Base-by-base conservation (phyloP, 352 stramenopile genomes). In the Phytophthora pistaciae region DNA sequence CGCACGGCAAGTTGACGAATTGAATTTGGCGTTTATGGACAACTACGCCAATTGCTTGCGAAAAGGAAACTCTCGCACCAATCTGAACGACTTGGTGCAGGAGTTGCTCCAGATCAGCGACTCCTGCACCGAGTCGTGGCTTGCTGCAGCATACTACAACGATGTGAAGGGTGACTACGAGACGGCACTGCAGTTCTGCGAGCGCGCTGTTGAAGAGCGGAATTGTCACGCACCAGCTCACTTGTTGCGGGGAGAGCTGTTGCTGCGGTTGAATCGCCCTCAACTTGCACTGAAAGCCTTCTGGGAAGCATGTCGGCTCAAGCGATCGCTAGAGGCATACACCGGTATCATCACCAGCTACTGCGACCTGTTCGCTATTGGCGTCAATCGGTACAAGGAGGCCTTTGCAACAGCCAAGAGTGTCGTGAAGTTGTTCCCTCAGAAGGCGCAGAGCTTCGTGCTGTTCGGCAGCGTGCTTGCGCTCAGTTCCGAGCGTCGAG, bases 391-490 rank as follows among this genome's bases (percentile, higher is more conserved):
- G 40, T 94, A 91, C 81, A 91, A 91, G 27, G 87, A 96, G 59
- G 89, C 89, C 0, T 77, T 94, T 29, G 78, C 75, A 21, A 86
- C 83, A 3, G 89, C 89, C 27, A 88, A 88, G 56, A 87, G 81
- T 14, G 77, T 91, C 9, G 74, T 93, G 18, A 91, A 91, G 59
- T 60, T 93, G 18, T 93, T 90, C 44, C 87, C 89, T 3, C 77
- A 90, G 1, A 90, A 90, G 40, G 79, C 86, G 3, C 80, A 92
- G 33, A 91, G 84, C 68, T 91, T 88, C 44, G 78, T 82, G 49
- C 72, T 96, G n/a, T 68, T 95, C 21, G 89, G 86, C n/a, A 89
- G 69, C 14, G 89, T 93, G 36, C 85, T 94, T 53, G 81, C 85
- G n/a, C 67, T 95, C 9, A 83, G 77, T 14, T 75, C 82, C 0